phyloP scores from a whole-genome alignment of 306 rosid species.

The Quercus gilva region DNA sequence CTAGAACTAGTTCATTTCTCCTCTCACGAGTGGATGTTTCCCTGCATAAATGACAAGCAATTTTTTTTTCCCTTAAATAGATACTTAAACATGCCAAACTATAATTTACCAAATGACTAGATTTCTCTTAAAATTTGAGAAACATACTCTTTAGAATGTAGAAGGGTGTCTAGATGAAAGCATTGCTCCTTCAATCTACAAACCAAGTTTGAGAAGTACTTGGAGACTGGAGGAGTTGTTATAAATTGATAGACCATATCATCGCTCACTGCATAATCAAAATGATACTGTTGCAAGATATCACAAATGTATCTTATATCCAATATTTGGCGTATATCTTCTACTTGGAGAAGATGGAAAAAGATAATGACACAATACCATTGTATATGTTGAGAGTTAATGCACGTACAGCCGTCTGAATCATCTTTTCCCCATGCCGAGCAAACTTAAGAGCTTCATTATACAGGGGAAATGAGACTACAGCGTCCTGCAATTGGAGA shows the following conservation, averaged over 20 bases:
- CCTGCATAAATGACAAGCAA: slow-evolving; percentile 42
- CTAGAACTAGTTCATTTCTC: slow-evolving; percentile 50
- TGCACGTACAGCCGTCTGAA: slow-evolving; percentile 69
- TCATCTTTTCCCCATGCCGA: slow-evolving; percentile 72
- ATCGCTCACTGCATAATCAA: slow-evolving; percentile 76
- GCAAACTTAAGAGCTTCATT: slow-evolving; percentile 79
- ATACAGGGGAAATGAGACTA: slow-evolving; percentile 79
- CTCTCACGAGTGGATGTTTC: slow-evolving; percentile 38
- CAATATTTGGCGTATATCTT: slow-evolving; percentile 13
- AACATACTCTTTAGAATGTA: slow-evolving; percentile 49
- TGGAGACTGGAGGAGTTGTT: slow-evolving; percentile 70
- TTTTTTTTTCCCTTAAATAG: slow-evolving; percentile 13
- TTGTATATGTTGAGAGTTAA: slow-evolving; percentile 64
- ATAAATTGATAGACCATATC: slow-evolving; percentile 64
- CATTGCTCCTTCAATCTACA: slow-evolving; percentile 53
- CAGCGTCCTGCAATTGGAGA: slow-evolving; percentile 52
- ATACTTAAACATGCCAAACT: background rate
- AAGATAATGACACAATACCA: slow-evolving; percentile 37
- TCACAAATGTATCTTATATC: slow-evolving; percentile 22
- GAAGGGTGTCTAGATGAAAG: slow-evolving; percentile 49
- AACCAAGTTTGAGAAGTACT: slow-evolving; percentile 74
- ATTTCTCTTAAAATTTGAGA: slow-evolving; percentile 1
- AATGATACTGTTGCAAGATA: slow-evolving; percentile 28
- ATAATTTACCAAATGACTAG: background rate
- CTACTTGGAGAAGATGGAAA: slow-evolving; percentile 7